Evolutionary conservation across 2,329 filamentous ascomycete genomes (phyloP), one percentile per base, ranked within the genome.

Genomic region (Trichoderma pleuroti): DNA sequence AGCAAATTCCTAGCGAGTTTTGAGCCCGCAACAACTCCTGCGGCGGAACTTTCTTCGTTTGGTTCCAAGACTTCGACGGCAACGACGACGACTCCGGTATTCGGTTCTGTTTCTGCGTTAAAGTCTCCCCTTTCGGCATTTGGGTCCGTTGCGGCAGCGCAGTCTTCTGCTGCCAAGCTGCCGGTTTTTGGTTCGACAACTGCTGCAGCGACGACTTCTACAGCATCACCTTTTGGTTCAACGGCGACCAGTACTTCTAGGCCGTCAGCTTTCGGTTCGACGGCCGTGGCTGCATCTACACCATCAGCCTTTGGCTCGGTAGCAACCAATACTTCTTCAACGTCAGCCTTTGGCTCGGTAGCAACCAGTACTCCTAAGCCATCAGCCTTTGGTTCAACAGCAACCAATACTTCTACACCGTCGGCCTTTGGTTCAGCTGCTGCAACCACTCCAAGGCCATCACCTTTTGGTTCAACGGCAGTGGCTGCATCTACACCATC

Each of bases 321-420:
- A 1, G 10, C n/a, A 11, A 4, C 42, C 0, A 21, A 2, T 5
- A 3, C n/a, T 49, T 12, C 42, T 24, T 12, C n/a, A 1, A 0
- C n/a, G 10, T 49, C 42, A 11, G 42, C 42, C 18, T 49, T 49
- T 49, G 42, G 42, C 2, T 49, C 42, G 4, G 21, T 10, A 0
- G n/a, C 10, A 24, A 1, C n/a, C 0, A 10, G 4, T 4, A n/a
- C n/a, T 49, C 3, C 42, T 21, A 49, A 8, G 1, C n/a, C 42
- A 11, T 49, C 42, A 2, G 42, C 42, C 4, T 46, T 46, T 46
- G 42, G n/a, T 8, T n/a, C 42, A 0, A 21, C 6, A 21, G 42
- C 42, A 10, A n/a, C 42, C 8, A 46, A 1, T 11, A 21, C 4
- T 24, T 5, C 42, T 49, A 49, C 1, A 9, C 9, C 42, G n/a